Percentiles rank a stretch among this genome's conserved stretches.
phyloP scores from a whole-genome alignment of 129 eudicot genomes.

The Artemisia annua region DNA sequence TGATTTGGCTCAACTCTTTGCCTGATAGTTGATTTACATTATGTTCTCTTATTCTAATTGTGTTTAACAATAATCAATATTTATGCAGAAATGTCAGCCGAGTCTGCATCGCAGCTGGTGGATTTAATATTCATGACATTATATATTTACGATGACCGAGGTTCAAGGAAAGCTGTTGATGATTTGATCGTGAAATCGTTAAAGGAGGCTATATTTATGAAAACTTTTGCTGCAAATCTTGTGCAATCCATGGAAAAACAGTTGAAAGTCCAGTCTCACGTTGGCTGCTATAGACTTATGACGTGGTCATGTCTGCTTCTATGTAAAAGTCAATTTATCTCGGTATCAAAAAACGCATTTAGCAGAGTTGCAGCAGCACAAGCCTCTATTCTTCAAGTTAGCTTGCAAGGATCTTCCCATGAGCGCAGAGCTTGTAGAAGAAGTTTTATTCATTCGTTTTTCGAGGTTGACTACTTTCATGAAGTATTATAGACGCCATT shows the following conservation, averaged over 20 bases:
- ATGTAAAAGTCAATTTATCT: constrained; percentile 62
- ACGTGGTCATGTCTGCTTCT: constrained; percentile 90
- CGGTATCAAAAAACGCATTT: constrained; percentile 76
- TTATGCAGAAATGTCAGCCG: constrained; percentile 72
- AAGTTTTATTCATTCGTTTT: constrained; percentile 56
- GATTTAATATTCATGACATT: constrained; percentile 76
- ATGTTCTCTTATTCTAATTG: neutral
- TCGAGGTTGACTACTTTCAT: constrained; percentile 49
- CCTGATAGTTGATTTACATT: neutral
- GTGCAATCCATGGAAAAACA: constrained; percentile 94
- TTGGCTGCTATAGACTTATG: constrained; percentile 79
- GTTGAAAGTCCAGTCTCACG: constrained; percentile 60
- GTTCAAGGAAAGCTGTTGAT: constrained; percentile 94
- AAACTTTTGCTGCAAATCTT: constrained; percentile 86
- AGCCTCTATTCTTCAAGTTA: constrained; percentile 71
- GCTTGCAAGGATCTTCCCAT: constrained; percentile 66
- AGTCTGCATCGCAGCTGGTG: constrained; percentile 64
- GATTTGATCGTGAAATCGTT: constrained; percentile 58
- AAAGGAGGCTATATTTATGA: constrained; percentile 60
- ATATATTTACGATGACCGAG: constrained; percentile 76
- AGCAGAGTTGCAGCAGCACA: constrained; percentile 80
- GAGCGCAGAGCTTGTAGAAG: constrained; percentile 68
- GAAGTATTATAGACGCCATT: neutral
- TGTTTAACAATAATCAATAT: neutral
- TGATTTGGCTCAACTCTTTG: too few relatives aligned